Conservation (phyloP, 2,329 filamentous ascomycete genomes). For the Trichoderma cornu-damae region DNA sequence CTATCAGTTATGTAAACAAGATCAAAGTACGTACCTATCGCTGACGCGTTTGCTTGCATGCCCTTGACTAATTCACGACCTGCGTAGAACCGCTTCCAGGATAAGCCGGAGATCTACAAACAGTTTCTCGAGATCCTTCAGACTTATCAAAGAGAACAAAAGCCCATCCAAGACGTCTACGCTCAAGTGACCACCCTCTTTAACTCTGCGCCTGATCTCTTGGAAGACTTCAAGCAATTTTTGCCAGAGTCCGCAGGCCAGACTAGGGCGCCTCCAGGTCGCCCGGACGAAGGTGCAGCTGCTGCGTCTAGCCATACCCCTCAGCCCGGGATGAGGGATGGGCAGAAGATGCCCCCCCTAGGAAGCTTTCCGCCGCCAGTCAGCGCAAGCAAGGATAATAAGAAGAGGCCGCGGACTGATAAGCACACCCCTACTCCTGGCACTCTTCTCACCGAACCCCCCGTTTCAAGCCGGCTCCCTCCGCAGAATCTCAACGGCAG, state of each 20-base stretch:
- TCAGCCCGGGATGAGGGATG: constrained; percentile 50
- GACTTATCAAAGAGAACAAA: constrained; percentile 96
- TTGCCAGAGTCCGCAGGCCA: constrained; percentile 73
- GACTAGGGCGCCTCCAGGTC: constrained; percentile 48
- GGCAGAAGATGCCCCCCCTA: constrained; percentile 82
- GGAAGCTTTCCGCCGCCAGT: constrained; percentile 84
- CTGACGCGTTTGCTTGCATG: not conserved
- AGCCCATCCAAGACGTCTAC: constrained; percentile 97
- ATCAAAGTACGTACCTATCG: constrained; percentile 69
- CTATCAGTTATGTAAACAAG: constrained; percentile 99
- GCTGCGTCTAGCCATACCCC: constrained; percentile 50
- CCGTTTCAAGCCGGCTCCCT: constrained; percentile 33
- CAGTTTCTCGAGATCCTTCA: constrained; percentile 97
- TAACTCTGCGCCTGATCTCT: constrained; percentile 83
- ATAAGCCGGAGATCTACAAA: constrained; percentile 97
- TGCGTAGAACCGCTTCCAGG: constrained; percentile 83
- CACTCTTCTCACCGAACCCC: constrained; percentile 40
- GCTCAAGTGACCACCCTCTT: constrained; percentile 93
- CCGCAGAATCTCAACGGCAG: constrained; percentile 36
- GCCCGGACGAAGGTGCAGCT: constrained; percentile 51
- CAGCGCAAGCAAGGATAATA: constrained; percentile 82
- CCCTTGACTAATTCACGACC: constrained; percentile 18
- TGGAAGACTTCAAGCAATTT: constrained; percentile 99
- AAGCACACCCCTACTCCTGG: constrained; percentile 48
- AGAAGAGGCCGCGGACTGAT: constrained; percentile 70